Base-by-base conservation (phyloP, 2,329 filamentous ascomycete species). In the Venturia nashicola region DNA sequence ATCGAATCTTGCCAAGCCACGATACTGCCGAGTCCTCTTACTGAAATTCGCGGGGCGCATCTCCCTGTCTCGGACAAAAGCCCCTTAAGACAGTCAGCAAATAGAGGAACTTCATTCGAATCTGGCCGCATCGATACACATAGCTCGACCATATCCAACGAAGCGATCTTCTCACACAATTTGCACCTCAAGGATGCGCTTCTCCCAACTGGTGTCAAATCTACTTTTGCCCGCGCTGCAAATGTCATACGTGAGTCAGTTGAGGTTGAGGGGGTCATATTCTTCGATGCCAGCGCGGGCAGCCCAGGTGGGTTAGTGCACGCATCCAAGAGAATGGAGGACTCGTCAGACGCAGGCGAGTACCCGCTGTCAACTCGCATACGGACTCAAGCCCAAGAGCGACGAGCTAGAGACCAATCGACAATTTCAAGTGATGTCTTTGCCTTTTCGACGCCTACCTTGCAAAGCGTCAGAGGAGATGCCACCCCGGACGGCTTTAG, bases 401-500 rank as follows among this genome's bases (percentile, higher is more conserved):
- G 27, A 46, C 32, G 32, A 27, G n/a, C 42, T 23, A 23, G 27
- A 4, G 39, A 61, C 14, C 59, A 48, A n/a, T 43, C 42, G n/a
- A 46, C 32, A 32, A 61, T n/a, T 16, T 27, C 27, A 9, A 43
- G 59, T 34, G 43, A 34, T 18, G 20, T 67, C 14, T 62, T 66
- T 18, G 65, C 65, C 16, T 68, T 68, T 48, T 44, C 42, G 16
- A 61, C 43, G 48, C 23, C 66, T 65, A 14, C 59, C 55, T 16
- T 64, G 42, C 20, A 65, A 65, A 27, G 54, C 59, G 1, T 61
- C n/a, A 61, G 34, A 43, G 42, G 42, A 6, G 42, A 46, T n/a
- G 20, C 42, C 3, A 34, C n/a, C 8, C 27, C 43, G 3, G 20
- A 46, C 12, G 36, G 9, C 16, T 42, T 42, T 16, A n/a, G n/a